Conservation (phyloP, 169 alveolate species). For the Plasmodium ovale region DNA sequence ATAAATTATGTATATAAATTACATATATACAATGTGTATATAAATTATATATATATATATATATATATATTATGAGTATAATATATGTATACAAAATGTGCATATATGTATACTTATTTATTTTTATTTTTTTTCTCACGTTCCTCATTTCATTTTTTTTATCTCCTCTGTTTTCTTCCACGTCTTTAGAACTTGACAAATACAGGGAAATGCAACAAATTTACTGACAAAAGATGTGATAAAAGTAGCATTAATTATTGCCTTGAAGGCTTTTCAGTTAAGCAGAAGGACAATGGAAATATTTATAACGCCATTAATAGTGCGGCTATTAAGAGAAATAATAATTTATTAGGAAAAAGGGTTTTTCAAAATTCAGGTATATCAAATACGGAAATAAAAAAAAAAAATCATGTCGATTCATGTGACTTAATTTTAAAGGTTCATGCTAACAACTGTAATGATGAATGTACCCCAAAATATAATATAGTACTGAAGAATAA, state of each 20-base stretch:
- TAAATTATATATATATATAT: too few species aligned
- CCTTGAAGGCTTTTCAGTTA: slow-evolving; percentile 15
- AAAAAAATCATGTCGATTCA: neutral
- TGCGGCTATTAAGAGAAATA: neutral
- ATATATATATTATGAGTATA: too few species aligned
- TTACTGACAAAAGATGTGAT: neutral
- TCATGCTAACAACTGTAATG: neutral
- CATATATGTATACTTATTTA: neutral
- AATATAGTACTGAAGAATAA: neutral
- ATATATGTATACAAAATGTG: too few species aligned
- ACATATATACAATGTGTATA: too few species aligned
- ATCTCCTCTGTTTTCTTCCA: neutral
- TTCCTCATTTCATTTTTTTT: neutral
- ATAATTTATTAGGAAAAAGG: neutral
- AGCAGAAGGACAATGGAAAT: neutral
- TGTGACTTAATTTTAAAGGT: neutral
- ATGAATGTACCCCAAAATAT: neutral
- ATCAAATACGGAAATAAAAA: neutral
- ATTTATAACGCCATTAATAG: neutral
- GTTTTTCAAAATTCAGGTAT: too few species aligned
- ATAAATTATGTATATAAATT: too few species aligned
- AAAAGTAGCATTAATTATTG: neutral
- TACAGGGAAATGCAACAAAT: neutral
- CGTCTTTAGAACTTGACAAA: slow-evolving; percentile 3
- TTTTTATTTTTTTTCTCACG: neutral